A percentile compares a stretch with the other conserved stretches of the same genome.
Evolutionary conservation across 2,329 filamentous ascomycete species (phyloP).

Genomic region (Penicillium sp.): DNA sequence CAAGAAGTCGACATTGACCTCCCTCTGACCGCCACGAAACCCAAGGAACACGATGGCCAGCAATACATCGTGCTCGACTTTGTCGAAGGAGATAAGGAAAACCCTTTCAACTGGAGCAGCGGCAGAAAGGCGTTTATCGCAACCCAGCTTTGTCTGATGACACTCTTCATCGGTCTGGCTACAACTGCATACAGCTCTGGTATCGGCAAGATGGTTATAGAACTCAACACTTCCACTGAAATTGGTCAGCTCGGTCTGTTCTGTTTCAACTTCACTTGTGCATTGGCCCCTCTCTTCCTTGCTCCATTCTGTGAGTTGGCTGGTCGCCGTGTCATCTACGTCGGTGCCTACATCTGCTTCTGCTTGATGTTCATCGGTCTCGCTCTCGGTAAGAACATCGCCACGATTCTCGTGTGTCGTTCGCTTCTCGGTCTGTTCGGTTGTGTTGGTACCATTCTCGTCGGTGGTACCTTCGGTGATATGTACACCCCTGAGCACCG

Average conservation of each 20-base stretch:
- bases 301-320: conserved; percentile 55
- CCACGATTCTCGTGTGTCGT: conserved; percentile 51
- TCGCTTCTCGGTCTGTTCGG: conserved; percentile 53
- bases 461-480: conserved; percentile 54
- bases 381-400: conserved; percentile 52
- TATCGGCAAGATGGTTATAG: conserved; percentile 49
- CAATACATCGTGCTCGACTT: conserved; percentile 52
- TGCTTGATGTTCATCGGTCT: conserved; percentile 52
- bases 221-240: conserved; percentile 46
- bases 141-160: conserved; percentile 54
- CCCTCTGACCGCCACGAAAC: conserved; percentile 51
- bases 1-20: conserved; percentile 52
- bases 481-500: conserved; percentile 52
- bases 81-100: conserved; percentile 49
- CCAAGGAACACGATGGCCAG: conserved; percentile 45
- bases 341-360: conserved; percentile 51
- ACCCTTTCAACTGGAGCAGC: conserved; percentile 55
- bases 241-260: conserved; percentile 54
- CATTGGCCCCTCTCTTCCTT: conserved; percentile 51
- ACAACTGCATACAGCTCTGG: conserved; percentile 57
- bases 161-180: conserved; percentile 57
- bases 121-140: conserved; percentile 51
- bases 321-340: conserved; percentile 51
- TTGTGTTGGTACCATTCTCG: conserved; percentile 53
- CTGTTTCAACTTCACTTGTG: conserved; percentile 54